phyloP scores from a whole-genome alignment of 805 yeast species.

The Cyberlindnera xylosilytica region DNA sequence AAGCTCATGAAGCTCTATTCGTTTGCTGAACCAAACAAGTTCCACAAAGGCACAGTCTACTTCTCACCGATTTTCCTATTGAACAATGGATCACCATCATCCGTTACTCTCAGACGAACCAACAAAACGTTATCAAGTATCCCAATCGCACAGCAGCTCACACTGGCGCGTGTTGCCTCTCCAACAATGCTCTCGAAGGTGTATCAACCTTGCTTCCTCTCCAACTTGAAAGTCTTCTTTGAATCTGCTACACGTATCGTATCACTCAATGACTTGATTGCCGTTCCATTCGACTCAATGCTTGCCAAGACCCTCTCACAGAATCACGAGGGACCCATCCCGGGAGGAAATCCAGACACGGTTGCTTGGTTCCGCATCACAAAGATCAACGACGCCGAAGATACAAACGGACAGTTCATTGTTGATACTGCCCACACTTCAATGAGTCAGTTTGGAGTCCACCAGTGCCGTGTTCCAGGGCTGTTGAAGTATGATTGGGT shows the following conservation, averaged over 20 bases:
- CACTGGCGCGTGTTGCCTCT: slow-evolving; percentile 64
- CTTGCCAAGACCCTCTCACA: slow-evolving; percentile 56
- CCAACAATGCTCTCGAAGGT: slow-evolving; percentile 64
- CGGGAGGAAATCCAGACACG: slow-evolving; percentile 61
- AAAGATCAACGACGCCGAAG: slow-evolving; percentile 38
- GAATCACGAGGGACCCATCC: slow-evolving; percentile 28
- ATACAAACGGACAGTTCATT: slow-evolving; percentile 39
- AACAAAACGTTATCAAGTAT: slow-evolving; percentile 23
- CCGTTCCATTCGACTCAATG: slow-evolving; percentile 71
- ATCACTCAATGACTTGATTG: slow-evolving; percentile 62
- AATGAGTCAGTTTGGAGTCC: slow-evolving; percentile 63
- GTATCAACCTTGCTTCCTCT: slow-evolving; percentile 58
- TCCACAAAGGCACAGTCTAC: slow-evolving; percentile 39
- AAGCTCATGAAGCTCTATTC: slow-evolving; percentile 42
- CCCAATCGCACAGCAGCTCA: slow-evolving; percentile 59
- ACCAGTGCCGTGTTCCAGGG: slow-evolving; percentile 34
- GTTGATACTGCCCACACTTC: slow-evolving; percentile 69
- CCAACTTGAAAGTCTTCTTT: slow-evolving; percentile 58
- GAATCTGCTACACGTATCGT: slow-evolving; percentile 58
- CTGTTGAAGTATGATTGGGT: slow-evolving; percentile 37
- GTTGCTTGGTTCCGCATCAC: slow-evolving; percentile 84
- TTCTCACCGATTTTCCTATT: slow-evolving; percentile 60
- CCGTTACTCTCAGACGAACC: slow-evolving; percentile 19
- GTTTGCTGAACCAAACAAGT: slow-evolving; percentile 59
- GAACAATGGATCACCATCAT: slow-evolving; percentile 41